phyloP scores from a whole-genome alignment of 169 alveolate genomes.

The Perkinsus marinus region DNA sequence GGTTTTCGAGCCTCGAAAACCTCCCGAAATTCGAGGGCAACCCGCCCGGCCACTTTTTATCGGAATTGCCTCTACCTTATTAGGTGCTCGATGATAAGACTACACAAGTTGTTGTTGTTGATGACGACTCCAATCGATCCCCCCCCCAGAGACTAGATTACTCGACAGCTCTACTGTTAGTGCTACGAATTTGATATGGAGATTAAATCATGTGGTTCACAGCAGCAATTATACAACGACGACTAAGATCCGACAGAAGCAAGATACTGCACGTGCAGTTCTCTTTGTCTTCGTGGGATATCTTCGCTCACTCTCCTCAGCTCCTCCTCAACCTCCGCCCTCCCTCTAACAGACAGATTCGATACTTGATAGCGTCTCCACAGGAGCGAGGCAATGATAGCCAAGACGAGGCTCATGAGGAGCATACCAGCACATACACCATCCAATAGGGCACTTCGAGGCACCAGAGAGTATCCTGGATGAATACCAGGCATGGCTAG shows the following conservation, averaged over 20 bases:
- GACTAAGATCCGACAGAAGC: neutral
- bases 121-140: too few relatives aligned
- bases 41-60: too few relatives aligned
- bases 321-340: neutral
- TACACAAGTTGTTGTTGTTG: too few relatives aligned
- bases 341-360: neutral
- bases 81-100: too few relatives aligned
- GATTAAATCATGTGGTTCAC: too few relatives aligned
- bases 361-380: neutral
- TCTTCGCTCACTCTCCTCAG: neutral
- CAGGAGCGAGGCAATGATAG: neutral
- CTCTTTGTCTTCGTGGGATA: neutral
- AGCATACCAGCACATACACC: neutral
- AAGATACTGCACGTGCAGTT: neutral
- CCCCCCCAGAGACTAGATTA: neutral
- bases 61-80: too few relatives aligned
- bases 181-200: too few relatives aligned
- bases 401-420: neutral
- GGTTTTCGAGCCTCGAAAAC: too few relatives aligned
- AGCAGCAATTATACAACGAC: too few relatives aligned
- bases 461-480: neutral
- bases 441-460: neutral
- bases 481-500: neutral
- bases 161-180: neutral
- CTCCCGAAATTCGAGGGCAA: too few relatives aligned